Evolutionary conservation across 2,329 filamentous ascomycete species (phyloP).

Genomic region (Talaromyces sp.): DNA sequence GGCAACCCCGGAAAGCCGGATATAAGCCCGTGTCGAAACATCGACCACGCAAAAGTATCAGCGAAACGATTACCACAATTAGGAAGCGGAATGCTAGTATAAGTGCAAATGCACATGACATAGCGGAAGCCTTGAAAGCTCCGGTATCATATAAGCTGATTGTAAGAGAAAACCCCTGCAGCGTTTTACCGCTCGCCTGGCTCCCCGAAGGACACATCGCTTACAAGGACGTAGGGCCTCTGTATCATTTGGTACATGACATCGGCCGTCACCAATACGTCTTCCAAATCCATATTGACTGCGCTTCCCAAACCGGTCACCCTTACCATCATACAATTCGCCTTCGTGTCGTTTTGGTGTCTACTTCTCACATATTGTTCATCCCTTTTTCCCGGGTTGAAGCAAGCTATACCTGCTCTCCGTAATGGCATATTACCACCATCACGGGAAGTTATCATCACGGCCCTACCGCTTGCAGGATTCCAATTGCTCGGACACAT

Average conservation of each 20-base stretch:
- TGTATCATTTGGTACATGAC: slow-evolving; percentile 93
- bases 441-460: slow-evolving; percentile 74
- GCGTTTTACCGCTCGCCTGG: neutral
- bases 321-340: slow-evolving; percentile 88
- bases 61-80: slow-evolving; percentile 82
- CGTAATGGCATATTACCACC: slow-evolving; percentile 80
- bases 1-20: slow-evolving; percentile 59
- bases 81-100: slow-evolving; percentile 77
- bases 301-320: slow-evolving; percentile 87
- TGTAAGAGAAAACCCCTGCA: slow-evolving; percentile 52
- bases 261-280: slow-evolving; percentile 93
- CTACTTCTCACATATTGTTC: slow-evolving; percentile 74
- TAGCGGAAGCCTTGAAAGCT: slow-evolving; percentile 84
- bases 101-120: slow-evolving; percentile 87
- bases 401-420: slow-evolving; percentile 70
- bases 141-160: slow-evolving; percentile 85
- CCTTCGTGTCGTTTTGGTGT: slow-evolving; percentile 86
- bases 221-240: slow-evolving; percentile 59
- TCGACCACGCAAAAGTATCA: slow-evolving; percentile 77
- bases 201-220: slow-evolving; percentile 18
- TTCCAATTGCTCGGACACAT: slow-evolving; percentile 95
- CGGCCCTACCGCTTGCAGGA: slow-evolving; percentile 83
- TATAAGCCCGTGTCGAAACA: slow-evolving; percentile 50
- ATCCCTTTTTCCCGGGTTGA: slow-evolving; percentile 66
- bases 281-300: slow-evolving; percentile 93